Percentiles rank a stretch among this genome's conserved stretches.
These are phyloP conservation scores for Phytopythium ostracodes DNA, from an alignment of 352 stramenopile species.

Conservation along the genomic window DNA sequence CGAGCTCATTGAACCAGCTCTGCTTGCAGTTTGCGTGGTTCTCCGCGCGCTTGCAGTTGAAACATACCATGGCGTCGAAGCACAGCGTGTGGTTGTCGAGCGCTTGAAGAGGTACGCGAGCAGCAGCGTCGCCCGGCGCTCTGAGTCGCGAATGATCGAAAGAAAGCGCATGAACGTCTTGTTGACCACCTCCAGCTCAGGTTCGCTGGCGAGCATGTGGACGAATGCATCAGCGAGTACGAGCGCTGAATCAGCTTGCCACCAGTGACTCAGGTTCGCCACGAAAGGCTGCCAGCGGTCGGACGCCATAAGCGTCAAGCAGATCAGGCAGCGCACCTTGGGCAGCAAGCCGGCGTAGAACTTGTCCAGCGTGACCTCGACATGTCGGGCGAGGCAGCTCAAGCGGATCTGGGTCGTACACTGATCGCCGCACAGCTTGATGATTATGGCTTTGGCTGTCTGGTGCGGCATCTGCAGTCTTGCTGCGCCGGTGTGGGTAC, in stretches of 20 bases:
- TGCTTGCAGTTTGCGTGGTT: no score
- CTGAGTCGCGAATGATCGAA: slow-evolving; percentile 23
- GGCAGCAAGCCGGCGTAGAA: slow-evolving; percentile 29
- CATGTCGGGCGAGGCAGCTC: slow-evolving; percentile 17
- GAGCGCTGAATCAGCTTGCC: slow-evolving; percentile 8
- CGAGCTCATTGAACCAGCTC: no score
- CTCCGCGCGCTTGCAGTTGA: no score
- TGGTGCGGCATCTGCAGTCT: no score
- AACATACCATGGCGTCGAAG: slow-evolving; percentile 15
- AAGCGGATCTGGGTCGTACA: slow-evolving; percentile 16
- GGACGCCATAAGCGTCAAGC: slow-evolving; percentile 14
- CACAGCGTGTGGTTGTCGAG: slow-evolving; percentile 26
- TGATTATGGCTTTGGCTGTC: background rate
- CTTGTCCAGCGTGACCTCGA: slow-evolving; percentile 20
- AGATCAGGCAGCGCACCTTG: slow-evolving; percentile 29
- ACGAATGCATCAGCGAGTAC: slow-evolving; percentile 16
- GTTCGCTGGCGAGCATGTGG: slow-evolving; percentile 14
- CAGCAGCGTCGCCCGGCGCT: slow-evolving; percentile 34
- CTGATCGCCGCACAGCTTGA: slow-evolving; percentile 14
- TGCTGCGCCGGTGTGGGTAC: no score
- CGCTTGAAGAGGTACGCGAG: slow-evolving; percentile 29
- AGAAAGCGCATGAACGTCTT: slow-evolving; percentile 4
- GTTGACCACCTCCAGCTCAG: slow-evolving; percentile 13
- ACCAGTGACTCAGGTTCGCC: background rate
- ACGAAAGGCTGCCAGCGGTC: slow-evolving; percentile 14